These are phyloP conservation scores for Polysphondylium violaceum DNA, from an alignment of 78 protist genomes.

Conservation along the genomic window DNA sequence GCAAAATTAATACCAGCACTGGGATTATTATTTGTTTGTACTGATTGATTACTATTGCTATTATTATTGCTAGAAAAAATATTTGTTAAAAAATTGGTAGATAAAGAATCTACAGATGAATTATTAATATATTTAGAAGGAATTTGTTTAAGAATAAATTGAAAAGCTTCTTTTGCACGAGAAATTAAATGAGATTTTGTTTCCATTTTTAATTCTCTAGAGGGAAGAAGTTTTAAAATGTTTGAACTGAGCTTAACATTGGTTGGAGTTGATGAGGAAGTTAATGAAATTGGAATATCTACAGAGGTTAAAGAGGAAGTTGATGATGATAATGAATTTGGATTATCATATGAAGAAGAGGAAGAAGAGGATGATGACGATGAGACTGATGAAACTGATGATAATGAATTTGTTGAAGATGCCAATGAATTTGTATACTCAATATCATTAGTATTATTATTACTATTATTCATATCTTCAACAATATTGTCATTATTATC, in stretches of 20 bases:
- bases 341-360: not conserved
- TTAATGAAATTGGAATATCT: not conserved
- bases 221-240: slow-evolving; percentile 62
- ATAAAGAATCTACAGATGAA: not conserved
- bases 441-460: not conserved
- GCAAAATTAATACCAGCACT: not conserved
- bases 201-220: slow-evolving; percentile 67
- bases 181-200: slow-evolving; percentile 53
- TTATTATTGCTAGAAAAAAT: not conserved
- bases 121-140: slow-evolving; percentile 31
- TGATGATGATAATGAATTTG: slow-evolving; percentile 2
- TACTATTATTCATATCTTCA: not conserved
- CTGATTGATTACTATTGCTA: not conserved
- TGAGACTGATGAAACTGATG: not conserved
- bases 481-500: not conserved
- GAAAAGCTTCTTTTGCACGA: slow-evolving; percentile 76
- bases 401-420: slow-evolving; percentile 5
- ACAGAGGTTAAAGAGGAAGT: not conserved
- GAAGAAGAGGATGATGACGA: not conserved
- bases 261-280: slow-evolving; percentile 8
- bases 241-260: slow-evolving; percentile 29
- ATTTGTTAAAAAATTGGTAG: not conserved
- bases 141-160: slow-evolving; percentile 55
- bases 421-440: not conserved
- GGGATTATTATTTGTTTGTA: not conserved